Percentiles rank a stretch among this genome's conserved stretches.
Evolutionary conservation across 2,329 filamentous ascomycete genomes (phyloP).

Genomic region (Fusarium verticillioides): DNA sequence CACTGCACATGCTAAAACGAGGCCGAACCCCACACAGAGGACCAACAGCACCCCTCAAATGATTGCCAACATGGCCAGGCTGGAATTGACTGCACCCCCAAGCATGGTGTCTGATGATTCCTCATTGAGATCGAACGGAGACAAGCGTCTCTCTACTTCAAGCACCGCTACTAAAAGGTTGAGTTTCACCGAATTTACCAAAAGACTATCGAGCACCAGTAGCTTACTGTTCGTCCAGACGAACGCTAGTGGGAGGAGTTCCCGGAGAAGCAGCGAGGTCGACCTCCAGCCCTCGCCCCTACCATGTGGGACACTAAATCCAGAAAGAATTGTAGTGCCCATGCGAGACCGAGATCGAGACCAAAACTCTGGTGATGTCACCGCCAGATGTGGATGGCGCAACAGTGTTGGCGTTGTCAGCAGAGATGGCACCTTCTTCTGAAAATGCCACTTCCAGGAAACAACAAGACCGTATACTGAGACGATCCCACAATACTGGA

Average conservation of each 20-base stretch:
- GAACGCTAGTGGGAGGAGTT: conserved; percentile 62
- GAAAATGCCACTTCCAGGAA: not conserved
- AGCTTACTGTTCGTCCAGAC: conserved; percentile 69
- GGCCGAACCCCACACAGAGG: conserved; percentile 57
- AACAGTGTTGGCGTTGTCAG: conserved; percentile 66
- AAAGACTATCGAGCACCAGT: conserved; percentile 69
- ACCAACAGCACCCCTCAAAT: conserved; percentile 62
- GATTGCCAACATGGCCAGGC: conserved; percentile 42
- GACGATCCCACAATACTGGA: not conserved
- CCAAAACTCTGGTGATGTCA: conserved; percentile 52
- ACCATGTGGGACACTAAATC: conserved; percentile 54
- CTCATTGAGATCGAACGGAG: conserved; percentile 47
- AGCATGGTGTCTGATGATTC: conserved; percentile 50
- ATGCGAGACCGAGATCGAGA: conserved; percentile 48
- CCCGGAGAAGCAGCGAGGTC: conserved; percentile 59
- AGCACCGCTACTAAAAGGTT: conserved; percentile 68
- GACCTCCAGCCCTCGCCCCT: conserved; percentile 54
- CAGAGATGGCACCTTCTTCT: conserved; percentile 66
- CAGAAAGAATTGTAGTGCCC: conserved; percentile 51
- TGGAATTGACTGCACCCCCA: conserved; percentile 37
- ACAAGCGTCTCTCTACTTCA: conserved; percentile 64
- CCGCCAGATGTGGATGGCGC: conserved; percentile 63
- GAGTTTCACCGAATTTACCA: conserved; percentile 71
- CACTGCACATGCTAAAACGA: conserved; percentile 62
- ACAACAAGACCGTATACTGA: not conserved